A percentile compares a stretch with the other conserved stretches of the same genome.
Conservation (phyloP, 306 rosid species). For the Fragaria iinumae region DNA sequence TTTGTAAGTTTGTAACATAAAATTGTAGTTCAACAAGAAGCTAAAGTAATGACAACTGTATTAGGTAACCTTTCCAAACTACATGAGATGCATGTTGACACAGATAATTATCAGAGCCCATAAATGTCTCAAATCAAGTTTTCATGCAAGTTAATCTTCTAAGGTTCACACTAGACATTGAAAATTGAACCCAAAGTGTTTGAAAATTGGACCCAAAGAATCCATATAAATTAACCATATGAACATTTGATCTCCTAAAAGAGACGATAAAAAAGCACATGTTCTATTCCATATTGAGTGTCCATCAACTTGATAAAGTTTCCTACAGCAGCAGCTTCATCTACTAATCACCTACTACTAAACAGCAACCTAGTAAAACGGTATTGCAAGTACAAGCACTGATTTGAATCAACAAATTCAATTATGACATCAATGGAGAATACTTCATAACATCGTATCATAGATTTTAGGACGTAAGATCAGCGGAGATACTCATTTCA, state of each 20-base stretch:
- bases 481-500: constrained; percentile 17
- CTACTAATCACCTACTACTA: background rate
- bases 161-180: background rate
- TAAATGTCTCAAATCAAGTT: background rate
- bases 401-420: background rate
- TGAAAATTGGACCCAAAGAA: background rate
- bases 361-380: background rate
- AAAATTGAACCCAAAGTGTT: background rate
- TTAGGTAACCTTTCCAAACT: constrained; percentile 1
- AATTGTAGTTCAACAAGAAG: constrained; percentile 9
- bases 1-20: constrained; percentile 7
- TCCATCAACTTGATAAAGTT: background rate
- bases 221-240: background rate
- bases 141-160: background rate
- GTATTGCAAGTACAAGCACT: background rate
- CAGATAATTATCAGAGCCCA: background rate
- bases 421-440: background rate
- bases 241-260: constrained; percentile 8
- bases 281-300: background rate
- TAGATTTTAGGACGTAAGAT: background rate
- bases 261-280: background rate
- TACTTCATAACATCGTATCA: background rate
- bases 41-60: constrained; percentile 16
- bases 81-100: background rate
- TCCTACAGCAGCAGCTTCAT: constrained; percentile 5